Percentiles rank a stretch among this genome's conserved stretches.
phyloP scores from a whole-genome alignment of 805 yeast species.

The Schwanniomyces vanrijiae region DNA sequence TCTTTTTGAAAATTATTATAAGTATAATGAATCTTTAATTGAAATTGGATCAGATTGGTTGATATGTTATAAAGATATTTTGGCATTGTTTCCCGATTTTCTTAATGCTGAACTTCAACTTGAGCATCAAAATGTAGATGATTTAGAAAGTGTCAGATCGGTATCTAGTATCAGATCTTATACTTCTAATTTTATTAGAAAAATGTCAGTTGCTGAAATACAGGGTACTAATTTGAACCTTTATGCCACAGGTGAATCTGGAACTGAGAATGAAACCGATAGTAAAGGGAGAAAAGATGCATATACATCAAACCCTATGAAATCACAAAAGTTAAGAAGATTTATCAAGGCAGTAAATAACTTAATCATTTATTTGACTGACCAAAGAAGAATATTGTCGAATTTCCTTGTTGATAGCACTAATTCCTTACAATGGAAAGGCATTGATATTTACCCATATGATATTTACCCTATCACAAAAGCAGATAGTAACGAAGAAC shows the following conservation, averaged over 20 bases:
- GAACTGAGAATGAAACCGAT: slow-evolving; percentile 8
- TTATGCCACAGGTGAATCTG: slow-evolving; percentile 9
- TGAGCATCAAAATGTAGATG: neutral
- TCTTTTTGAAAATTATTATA: slow-evolving; percentile 31
- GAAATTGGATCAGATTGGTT: slow-evolving; percentile 44
- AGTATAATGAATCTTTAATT: slow-evolving; percentile 39
- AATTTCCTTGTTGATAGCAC: slow-evolving; percentile 36
- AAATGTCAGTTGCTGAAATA: slow-evolving; percentile 20
- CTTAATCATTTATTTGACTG: slow-evolving; percentile 50
- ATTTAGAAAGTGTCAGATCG: slow-evolving; percentile 1
- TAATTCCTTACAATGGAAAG: slow-evolving; percentile 42
- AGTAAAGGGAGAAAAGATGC: neutral
- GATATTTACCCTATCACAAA: slow-evolving; percentile 40
- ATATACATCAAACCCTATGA: slow-evolving; percentile 8
- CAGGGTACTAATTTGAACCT: slow-evolving; percentile 6
- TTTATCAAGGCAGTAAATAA: slow-evolving; percentile 38
- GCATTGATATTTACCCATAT: slow-evolving; percentile 39
- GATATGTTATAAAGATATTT: slow-evolving; percentile 31
- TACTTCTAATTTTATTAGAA: slow-evolving; percentile 13
- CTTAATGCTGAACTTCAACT: slow-evolving; percentile 23
- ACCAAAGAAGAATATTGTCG: slow-evolving; percentile 49
- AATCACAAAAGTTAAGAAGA: slow-evolving; percentile 21
- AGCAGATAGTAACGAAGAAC: slow-evolving; percentile 16
- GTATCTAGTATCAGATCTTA: neutral
- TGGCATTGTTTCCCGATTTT: slow-evolving; percentile 39